Conservation (phyloP, 352 stramenopile genomes). For the Globisporangium yorkense region DNA sequence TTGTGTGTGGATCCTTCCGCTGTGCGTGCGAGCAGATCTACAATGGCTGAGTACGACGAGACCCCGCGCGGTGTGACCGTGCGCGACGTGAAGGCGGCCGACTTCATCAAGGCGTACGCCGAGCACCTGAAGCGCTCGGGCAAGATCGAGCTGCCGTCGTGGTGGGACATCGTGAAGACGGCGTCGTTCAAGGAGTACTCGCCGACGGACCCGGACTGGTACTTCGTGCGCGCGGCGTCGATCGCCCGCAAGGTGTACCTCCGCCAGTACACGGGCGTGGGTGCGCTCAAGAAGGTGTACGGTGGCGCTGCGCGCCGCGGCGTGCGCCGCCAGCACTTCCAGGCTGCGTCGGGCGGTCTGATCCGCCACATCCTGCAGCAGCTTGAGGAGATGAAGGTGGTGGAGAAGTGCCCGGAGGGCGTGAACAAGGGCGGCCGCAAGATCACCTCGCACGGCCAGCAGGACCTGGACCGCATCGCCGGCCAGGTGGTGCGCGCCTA, state of each 20-base stretch:
- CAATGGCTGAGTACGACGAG: constrained; percentile 85
- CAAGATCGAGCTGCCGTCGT: constrained; percentile 98
- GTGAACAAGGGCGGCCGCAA: constrained; percentile 92
- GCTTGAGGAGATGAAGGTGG: constrained; percentile 98
- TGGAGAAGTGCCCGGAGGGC: constrained; percentile 91
- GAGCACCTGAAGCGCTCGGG: constrained; percentile 98
- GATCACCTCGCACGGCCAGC: constrained; percentile 96
- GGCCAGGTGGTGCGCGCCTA: constrained; percentile 89
- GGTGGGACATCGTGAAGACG: constrained; percentile 98
- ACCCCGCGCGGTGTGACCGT: constrained; percentile 92
- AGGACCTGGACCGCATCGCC: constrained; percentile 98
- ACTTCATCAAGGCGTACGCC: constrained; percentile 98
- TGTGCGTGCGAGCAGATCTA: constrained; percentile 12
- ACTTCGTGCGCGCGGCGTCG: constrained; percentile 97
- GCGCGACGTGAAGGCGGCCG: constrained; percentile 93
- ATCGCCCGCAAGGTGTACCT: constrained; percentile 99
- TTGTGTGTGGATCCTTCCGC: constrained; percentile 13
- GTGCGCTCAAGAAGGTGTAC: constrained; percentile 97
- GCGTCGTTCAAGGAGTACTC: constrained; percentile 97
- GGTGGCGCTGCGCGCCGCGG: constrained; percentile 91
- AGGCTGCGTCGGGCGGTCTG: constrained; percentile 93
- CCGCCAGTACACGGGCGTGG: constrained; percentile 94
- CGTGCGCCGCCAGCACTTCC: constrained; percentile 94
- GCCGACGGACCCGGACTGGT: constrained; percentile 97
- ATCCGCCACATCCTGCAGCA: constrained; percentile 98